Evolutionary conservation across 495 filamentous ascomycete species (phyloP), one percentile per base, ranked within the genome.

Genomic region (Hypoxylon intermedium): DNA sequence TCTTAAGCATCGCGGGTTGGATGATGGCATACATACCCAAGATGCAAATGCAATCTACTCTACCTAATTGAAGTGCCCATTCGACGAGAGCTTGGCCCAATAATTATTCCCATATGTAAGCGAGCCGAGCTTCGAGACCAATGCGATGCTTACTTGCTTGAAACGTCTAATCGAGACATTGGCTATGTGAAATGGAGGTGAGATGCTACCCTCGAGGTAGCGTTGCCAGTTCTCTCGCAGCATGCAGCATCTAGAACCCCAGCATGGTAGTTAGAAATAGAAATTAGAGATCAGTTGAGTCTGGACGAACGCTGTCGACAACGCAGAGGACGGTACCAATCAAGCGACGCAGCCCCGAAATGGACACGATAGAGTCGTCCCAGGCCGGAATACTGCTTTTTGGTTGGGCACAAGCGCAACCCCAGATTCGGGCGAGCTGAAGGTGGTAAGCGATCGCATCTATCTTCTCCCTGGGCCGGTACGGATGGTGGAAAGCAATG

Each of bases 231-330:
- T 60, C 50, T 65, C 38, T 47, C 40, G 54, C 55, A 55, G 61
- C 61, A 60, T 65, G 54, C 55, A 55, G 61, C 61, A 60, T 65
- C 61, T 65, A 65, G 55, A 65, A 60, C 55, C 45, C 28, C 41
- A 44, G 50, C 61, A 46, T 65, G 61, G 61, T 49, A 65, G 55
- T 47, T 54, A 42, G 41, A 60, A 52, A 55, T 59, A 60, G 37
- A 51, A 65, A 51, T 60, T 60, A 56, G 50, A 65, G 59, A 65
- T 55, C 46, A 26, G 45, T 52, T 65, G 49, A 60, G 61, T 55
- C 4, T 53, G 18, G 41, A 56, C 33, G 19, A 48, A 52, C 16
- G 33, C 46, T 46, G 55, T 60, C 45, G 61, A 60, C 61, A 65
- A 60, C 61, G 55, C 55, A 65, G 55, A 55, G 49, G 28, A 42